Evolutionary conservation across 1,139 yeast genomes (phyloP), one percentile per base, ranked within the genome.

Genomic region (Komagataea norvegica): DNA sequence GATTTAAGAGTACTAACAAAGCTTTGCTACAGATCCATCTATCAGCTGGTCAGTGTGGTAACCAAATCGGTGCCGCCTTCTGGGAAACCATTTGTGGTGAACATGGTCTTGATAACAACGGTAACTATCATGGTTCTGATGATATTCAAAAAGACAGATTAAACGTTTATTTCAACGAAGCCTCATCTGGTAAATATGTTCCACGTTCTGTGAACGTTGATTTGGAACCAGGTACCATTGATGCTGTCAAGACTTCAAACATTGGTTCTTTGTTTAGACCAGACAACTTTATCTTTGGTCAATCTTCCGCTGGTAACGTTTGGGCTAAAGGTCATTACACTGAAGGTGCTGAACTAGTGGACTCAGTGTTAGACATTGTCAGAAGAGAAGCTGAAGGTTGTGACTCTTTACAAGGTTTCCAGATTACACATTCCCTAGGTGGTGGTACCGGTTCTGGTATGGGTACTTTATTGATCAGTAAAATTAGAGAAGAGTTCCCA

Each of bases 361-460:
- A 91, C 59, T 95, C 87, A 54, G 87, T 89, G 44, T 77, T 88
- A 70, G 98, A 91, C 62, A 82, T 96, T 61, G 77, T 91, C 46
- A 85, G 98, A 72, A 89, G 91, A 64, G 88, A 89, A 74, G 81
- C 96, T 34, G 98, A 91, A 65, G 94, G 87, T 61, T 87, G 96
- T 72, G 95, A 86, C 57, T 96, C 97, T 36, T 77, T 91, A 56
- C 98, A 91, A 69, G 98, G 98, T 46, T 91, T 91, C 71, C 73
- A 89, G 52, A 88, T 91, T 67, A 89, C 96, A 31, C 98, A 91
- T 65, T 91, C 97, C 17, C 75, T 91, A 52, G 98, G 98, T 62
- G 98, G 98, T 70, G 98, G 98, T 76, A 91, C 98, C 42, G 98
- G 98, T 58, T 89, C 97, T 24, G 98, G 98, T 59, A 80, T 91